A percentile compares a stretch with the other conserved stretches of the same genome.
Conservation (phyloP, 805 yeast genomes). For the Candida ascalaphidarum region DNA sequence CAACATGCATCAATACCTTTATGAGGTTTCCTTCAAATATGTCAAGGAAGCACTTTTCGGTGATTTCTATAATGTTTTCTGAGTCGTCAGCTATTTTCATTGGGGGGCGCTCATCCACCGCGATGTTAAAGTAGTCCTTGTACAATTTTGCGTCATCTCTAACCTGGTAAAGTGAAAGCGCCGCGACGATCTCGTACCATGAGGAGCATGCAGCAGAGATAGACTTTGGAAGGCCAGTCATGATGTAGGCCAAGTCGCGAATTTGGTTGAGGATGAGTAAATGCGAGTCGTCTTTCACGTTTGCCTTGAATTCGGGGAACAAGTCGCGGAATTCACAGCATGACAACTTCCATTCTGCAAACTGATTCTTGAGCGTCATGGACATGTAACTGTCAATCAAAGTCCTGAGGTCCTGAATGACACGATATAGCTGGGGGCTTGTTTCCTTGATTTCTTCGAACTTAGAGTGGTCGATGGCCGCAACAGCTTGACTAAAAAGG, state of each 20-base stretch:
- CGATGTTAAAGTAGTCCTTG: slow-evolving; percentile 22
- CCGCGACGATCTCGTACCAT: slow-evolving; percentile 64
- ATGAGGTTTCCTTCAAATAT: slow-evolving; percentile 49
- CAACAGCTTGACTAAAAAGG: slow-evolving; percentile 44
- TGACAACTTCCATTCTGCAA: slow-evolving; percentile 41
- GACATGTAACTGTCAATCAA: slow-evolving; percentile 33
- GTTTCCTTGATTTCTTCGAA: slow-evolving; percentile 27
- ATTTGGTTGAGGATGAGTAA: slow-evolving; percentile 26
- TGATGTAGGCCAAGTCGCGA: slow-evolving; percentile 31
- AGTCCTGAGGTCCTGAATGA: slow-evolving; percentile 33
- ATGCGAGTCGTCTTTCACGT: slow-evolving; percentile 14
- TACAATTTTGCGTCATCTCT: slow-evolving; percentile 34
- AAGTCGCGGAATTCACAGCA: slow-evolving; percentile 44
- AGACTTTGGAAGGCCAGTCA: slow-evolving; percentile 41
- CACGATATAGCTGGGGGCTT: slow-evolving; percentile 18
- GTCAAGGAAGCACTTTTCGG: slow-evolving; percentile 39
- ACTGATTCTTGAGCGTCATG: slow-evolving; percentile 31
- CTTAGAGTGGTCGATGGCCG: slow-evolving; percentile 36
- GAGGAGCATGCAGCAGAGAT: slow-evolving; percentile 43
- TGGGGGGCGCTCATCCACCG: slow-evolving; percentile 25
- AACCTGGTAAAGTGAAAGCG: slow-evolving; percentile 50
- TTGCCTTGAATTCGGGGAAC: slow-evolving; percentile 13
- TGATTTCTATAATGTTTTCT: slow-evolving; percentile 27
- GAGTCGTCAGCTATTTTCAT: slow-evolving; percentile 14
- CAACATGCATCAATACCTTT: slow-evolving; percentile 49